Base-by-base conservation (phyloP, 2,329 filamentous ascomycete genomes). In the Calonectria multiphialidica region DNA sequence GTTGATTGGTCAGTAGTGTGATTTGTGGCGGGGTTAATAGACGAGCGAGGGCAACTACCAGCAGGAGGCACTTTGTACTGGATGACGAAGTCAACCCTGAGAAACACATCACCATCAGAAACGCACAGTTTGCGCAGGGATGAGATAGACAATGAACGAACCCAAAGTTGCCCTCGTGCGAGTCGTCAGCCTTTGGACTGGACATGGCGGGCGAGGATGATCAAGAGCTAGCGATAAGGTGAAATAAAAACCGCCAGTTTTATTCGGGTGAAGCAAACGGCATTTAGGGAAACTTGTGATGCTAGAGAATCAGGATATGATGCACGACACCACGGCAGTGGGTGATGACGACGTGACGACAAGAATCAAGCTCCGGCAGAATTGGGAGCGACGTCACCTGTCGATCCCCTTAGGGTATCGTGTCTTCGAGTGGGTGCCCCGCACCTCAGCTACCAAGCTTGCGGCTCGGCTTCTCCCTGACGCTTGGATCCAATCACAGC, bases 1-100 rank as follows among this genome's bases (percentile, higher is more conserved):
- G 64, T 50, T 21, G 40, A 37, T 28, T 66, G 68, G 65, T 76
- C 62, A 72, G 68, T 59, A 18, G 37, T 6, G 44, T 49, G 35
- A 16, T 21, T 18, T 28, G 59, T 1, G 23, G 12, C 33, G 57
- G 47, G 57, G 61, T 12, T 65, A 30, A 47, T 53, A 13, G 16
- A 59, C 37, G 62, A 37, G 35, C 16, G 25, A 64, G 44, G 57
- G 37, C 8, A 21, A 86, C 74, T 87, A 94, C 94, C 91, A 69
- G 91, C 89, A 53, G 90, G 87, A 30, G 92, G 89, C 80, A 96
- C 93, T 70, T 92, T 88, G 84, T 94, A 98, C 80, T 92, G 90
- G 74, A 98, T 90, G 70, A 98, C 95, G 88, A 95, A 98, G 87
- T 98, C 96, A 72, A 98, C 94, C 66, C 94, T 90, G 79, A 42